These are phyloP conservation scores for Pestalotiopsis sp. DNA, from an alignment of 2,329 filamentous ascomycete species.

Conservation along the genomic window DNA sequence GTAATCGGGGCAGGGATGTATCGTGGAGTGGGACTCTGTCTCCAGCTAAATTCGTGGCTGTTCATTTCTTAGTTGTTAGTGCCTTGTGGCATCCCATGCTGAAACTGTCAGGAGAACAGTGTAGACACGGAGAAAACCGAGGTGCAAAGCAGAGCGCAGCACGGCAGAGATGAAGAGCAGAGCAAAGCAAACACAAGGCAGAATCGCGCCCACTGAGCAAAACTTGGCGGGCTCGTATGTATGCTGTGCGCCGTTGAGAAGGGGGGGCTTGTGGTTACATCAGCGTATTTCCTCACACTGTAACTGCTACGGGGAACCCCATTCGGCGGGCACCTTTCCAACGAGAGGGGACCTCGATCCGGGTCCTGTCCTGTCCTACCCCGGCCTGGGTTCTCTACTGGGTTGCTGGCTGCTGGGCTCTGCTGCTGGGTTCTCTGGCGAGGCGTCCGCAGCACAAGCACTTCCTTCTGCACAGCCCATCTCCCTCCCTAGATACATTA, in stretches of 20 bases:
- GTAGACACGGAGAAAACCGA: background rate
- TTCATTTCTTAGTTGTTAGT: slow-evolving; percentile 1
- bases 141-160: background rate
- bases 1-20: background rate
- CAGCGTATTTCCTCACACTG: background rate
- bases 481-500: background rate
- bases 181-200: background rate
- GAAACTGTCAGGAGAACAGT: slow-evolving; percentile 2
- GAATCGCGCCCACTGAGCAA: background rate
- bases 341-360: background rate
- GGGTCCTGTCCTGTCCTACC: background rate
- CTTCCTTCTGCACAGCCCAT: slow-evolving; percentile 6
- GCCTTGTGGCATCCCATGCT: background rate
- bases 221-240: background rate
- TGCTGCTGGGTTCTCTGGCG: background rate
- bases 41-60: slow-evolving; percentile 2
- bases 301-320: background rate
- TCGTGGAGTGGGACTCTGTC: background rate
- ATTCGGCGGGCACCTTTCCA: background rate
- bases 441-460: slow-evolving; percentile 2
- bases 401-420: background rate
- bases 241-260: background rate
- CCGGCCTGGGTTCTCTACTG: background rate
- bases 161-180: background rate
- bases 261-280: background rate